These are phyloP conservation scores for Cytospora piceae DNA, from an alignment of 2,329 filamentous ascomycete species.

Conservation along the genomic window DNA sequence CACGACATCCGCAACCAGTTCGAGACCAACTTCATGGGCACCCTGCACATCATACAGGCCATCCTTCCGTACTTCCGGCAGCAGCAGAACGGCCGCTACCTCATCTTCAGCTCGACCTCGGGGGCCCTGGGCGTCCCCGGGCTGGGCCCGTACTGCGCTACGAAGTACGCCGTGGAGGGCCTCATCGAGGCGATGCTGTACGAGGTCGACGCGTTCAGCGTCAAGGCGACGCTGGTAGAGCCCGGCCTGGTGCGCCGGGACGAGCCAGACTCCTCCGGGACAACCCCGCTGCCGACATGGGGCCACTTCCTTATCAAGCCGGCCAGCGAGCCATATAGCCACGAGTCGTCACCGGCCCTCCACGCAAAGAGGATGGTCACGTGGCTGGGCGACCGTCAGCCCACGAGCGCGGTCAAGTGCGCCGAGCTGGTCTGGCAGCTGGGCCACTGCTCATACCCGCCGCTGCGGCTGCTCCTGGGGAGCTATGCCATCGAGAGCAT, in stretches of 20 bases:
- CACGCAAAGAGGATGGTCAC: slow-evolving; percentile 91
- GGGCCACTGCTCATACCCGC: slow-evolving; percentile 92
- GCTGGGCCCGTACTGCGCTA: slow-evolving; percentile 91
- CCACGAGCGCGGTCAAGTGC: slow-evolving; percentile 89
- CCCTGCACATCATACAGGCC: slow-evolving; percentile 87
- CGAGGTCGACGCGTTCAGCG: slow-evolving; percentile 87
- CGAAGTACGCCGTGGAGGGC: slow-evolving; percentile 95
- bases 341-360: slow-evolving; percentile 77
- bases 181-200: slow-evolving; percentile 96
- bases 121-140: slow-evolving; percentile 94
- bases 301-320: slow-evolving; percentile 92
- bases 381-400: slow-evolving; percentile 91
- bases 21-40: slow-evolving; percentile 97
- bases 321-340: slow-evolving; percentile 79
- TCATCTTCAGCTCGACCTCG: slow-evolving; percentile 92
- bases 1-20: slow-evolving; percentile 95
- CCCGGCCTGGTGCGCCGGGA: slow-evolving; percentile 87
- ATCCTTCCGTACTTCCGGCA: slow-evolving; percentile 86
- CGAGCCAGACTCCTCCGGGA: slow-evolving; percentile 64
- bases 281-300: slow-evolving; percentile 73
- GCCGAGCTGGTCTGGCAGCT: slow-evolving; percentile 94
- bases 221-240: slow-evolving; percentile 92
- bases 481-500: slow-evolving; percentile 97
- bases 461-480: slow-evolving; percentile 81
- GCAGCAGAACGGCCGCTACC: slow-evolving; percentile 76